Base-by-base conservation (phyloP, 768 basidiomycete species). In the Boletus rubescentipes region DNA sequence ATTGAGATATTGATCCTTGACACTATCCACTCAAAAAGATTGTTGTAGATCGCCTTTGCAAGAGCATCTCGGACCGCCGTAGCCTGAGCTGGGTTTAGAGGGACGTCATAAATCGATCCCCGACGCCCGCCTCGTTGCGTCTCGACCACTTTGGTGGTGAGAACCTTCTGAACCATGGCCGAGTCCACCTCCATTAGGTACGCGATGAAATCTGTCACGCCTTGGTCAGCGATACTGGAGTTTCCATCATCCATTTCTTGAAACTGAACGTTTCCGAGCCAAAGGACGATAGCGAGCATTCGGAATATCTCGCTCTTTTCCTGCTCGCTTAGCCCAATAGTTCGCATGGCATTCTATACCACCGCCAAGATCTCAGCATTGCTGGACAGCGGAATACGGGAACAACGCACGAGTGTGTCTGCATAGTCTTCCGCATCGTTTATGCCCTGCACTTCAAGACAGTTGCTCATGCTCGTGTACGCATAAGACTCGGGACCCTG, bases 21-120 rank as follows among this genome's bases (percentile, higher is more conserved):
- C 39, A 99, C 97, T 62, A 99, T 98, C 97, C 97, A 99, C 67
- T 99, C 96, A 68, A 99, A 98, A 4, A 98, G 75, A 70, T 98
- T 98, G 75, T 95, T 98, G 73, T 99, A 99, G 59, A 99, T 86
- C 15, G 94, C 96, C 70, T 98, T 96, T 5, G 96, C 77, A 36
- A 99, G 76, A 1, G 97, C 97, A 72, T 98, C 93, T 53, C 95
- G 76, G 20, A 92, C 94, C 1, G 95, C 82, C 1, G 74, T 74
- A 3, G 97, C 97, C 69, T 99, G 97, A 7, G 95, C 80, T 10
- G 91, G 89, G 65, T 98, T 99, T 31, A 93, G 72, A 12, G 95
- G 97, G 1, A 98, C 96, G 57, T 98, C 93, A 67, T 98, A 98
- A n/a, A 98, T 80, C 0, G 94, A 97, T 52, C 95, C 97, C 71